phyloP scores from a whole-genome alignment of 1,284 basidiomycete species.

The Neonothopanus nambi region DNA sequence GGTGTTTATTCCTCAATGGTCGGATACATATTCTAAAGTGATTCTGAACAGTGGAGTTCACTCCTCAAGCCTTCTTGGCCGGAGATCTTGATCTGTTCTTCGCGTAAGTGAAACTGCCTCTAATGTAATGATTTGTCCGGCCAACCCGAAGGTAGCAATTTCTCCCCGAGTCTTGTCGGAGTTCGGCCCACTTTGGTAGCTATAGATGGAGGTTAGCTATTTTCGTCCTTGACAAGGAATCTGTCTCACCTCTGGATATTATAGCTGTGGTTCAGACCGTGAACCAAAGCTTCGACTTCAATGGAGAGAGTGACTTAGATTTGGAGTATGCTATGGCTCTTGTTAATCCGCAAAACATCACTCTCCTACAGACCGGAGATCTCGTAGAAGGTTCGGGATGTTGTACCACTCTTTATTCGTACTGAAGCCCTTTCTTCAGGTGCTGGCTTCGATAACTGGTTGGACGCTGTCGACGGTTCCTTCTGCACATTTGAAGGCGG shows the following conservation, averaged over 20 bases:
- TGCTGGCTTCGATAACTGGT: conserved; percentile 36
- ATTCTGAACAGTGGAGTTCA: conserved; percentile 26
- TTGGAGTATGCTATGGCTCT: conserved; percentile 51
- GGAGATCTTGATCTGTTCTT: conserved; percentile 35
- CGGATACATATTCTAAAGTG: neutral
- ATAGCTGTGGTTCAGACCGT: conserved; percentile 26
- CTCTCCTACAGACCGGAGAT: conserved; percentile 51
- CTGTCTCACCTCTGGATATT: too few relatives aligned
- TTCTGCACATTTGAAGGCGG: conserved; percentile 66
- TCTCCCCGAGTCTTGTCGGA: conserved; percentile 33
- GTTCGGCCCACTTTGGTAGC: conserved; percentile 27
- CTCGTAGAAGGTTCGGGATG: conserved; percentile 33
- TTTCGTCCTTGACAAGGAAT: too few relatives aligned
- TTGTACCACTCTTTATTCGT: neutral
- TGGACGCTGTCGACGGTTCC: conserved; percentile 37
- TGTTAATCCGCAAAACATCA: conserved; percentile 41
- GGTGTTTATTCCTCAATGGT: neutral
- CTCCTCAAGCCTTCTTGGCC: conserved; percentile 33
- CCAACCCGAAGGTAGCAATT: conserved; percentile 24
- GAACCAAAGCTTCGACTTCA: conserved; percentile 38
- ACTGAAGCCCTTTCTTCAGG: conserved; percentile 22
- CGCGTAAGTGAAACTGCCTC: conserved; percentile 22
- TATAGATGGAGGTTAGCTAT: conserved; percentile 32
- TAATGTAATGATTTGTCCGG: neutral
- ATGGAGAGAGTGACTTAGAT: conserved; percentile 56